Evolutionary conservation across 371 early-diverging fungal species (phyloP).

Genomic region (Astathelohania contejeani): DNA sequence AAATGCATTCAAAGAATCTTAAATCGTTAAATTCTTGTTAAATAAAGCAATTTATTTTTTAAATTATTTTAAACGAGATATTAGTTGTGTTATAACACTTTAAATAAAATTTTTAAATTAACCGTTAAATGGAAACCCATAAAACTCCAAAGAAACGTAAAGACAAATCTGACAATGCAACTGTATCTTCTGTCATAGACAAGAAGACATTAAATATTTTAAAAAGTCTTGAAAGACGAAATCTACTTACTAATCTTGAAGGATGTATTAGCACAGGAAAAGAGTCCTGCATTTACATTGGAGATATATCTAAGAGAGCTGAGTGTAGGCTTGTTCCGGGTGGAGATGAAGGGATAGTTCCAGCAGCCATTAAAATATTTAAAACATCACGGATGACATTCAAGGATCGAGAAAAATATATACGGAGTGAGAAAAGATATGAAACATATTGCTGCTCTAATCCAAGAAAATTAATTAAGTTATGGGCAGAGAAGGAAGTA

Average conservation of each 20-base stretch:
- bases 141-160: constrained; percentile 40
- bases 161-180: constrained; percentile 88
- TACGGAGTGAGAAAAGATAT: constrained; percentile 86
- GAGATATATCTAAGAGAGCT: constrained; percentile 16
- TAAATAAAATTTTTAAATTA: too few species aligned
- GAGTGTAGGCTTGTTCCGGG: constrained; percentile 31
- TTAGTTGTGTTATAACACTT: too few species aligned
- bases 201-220: constrained; percentile 84
- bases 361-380: constrained; percentile 87
- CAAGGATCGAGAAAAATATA: constrained; percentile 93
- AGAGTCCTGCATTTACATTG: constrained; percentile 56
- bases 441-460: constrained; percentile 80
- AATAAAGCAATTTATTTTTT: too few species aligned
- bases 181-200: constrained; percentile 88
- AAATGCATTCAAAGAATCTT: too few species aligned
- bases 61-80: too few species aligned
- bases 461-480: constrained; percentile 91
- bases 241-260: constrained; percentile 71
- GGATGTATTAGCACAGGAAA: constrained; percentile 95
- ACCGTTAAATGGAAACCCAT: constrained; percentile 9
- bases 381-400: constrained; percentile 92
- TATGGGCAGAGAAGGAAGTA: constrained; percentile 99
- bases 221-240: constrained; percentile 74
- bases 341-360: constrained; percentile 56
- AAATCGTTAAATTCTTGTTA: too few species aligned